Evolutionary conservation across 306 rosid genomes (phyloP).

Genomic region (Quercus alba): DNA sequence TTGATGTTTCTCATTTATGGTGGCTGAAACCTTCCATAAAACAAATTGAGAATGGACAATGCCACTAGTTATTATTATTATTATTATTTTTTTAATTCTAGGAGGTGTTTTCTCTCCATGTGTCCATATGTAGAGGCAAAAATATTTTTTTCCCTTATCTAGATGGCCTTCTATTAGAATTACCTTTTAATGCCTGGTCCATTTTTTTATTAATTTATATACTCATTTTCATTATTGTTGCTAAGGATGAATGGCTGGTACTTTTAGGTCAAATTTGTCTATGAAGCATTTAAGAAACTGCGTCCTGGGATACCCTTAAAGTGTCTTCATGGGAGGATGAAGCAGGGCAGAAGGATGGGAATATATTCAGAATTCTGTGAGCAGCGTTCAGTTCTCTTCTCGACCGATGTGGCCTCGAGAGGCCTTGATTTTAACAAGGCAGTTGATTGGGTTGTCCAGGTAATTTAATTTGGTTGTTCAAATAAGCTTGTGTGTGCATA

Average conservation of each 20-base stretch:
- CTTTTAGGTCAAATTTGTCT: constrained; percentile 71
- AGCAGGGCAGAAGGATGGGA: constrained; percentile 77
- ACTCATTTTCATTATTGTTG: background rate
- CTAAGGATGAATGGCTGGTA: constrained; percentile 6
- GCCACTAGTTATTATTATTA: too few species aligned
- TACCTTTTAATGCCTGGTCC: background rate
- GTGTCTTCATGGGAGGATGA: constrained; percentile 92
- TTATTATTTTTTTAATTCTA: too few species aligned
- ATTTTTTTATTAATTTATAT: background rate
- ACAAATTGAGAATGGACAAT: background rate
- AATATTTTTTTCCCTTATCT: background rate
- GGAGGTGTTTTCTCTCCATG: background rate
- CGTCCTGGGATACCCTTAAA: constrained; percentile 87
- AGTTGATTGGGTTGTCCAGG: constrained; percentile 99
- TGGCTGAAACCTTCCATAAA: background rate
- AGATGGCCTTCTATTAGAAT: constrained; percentile 5
- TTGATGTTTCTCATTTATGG: background rate
- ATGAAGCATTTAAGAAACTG: constrained; percentile 86
- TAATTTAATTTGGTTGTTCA: constrained; percentile 23
- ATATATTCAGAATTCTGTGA: constrained; percentile 74
- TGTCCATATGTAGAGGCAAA: background rate
- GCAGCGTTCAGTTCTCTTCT: constrained; percentile 72
- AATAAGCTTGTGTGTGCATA: background rate
- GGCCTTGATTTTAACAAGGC: constrained; percentile 96
- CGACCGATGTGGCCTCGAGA: constrained; percentile 89